Evolutionary conservation across 75 land plant species (phyloP).

Genomic region (Chamaecyparis obtusa): DNA sequence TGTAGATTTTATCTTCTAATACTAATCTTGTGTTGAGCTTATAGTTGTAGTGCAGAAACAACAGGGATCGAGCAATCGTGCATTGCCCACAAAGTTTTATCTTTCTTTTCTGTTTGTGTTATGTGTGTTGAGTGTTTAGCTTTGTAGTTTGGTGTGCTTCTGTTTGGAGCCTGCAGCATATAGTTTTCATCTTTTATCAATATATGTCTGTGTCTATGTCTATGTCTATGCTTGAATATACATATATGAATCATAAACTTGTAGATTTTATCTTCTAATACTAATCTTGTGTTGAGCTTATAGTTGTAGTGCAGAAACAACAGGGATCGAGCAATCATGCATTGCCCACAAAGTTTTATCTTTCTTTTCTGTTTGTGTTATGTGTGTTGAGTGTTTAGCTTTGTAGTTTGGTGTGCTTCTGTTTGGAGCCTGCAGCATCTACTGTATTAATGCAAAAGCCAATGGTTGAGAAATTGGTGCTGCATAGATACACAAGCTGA

Average conservation of each 20-base stretch:
- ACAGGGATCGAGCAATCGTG: not conserved
- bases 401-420: no score
- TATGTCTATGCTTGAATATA: not conserved
- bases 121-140: no score
- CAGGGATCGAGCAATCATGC: not conserved
- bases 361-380: no score
- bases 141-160: no score
- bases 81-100: not conserved
- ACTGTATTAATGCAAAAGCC: no score
- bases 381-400: no score
- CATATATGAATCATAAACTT: not conserved
- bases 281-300: not conserved
- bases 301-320: not conserved
- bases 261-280: not conserved
- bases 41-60: not conserved
- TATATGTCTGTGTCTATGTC: not conserved
- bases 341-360: not conserved
- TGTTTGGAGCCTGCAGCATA: no score
- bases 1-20: not conserved
- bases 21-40: not conserved
- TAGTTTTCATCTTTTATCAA: not conserved
- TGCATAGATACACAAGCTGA: no score
- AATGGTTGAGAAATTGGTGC: no score
- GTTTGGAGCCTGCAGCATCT: no score
- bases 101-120: no score